Evolutionary conservation across 352 stramenopile species (phyloP).

Genomic region (Elongisporangium undulatum): DNA sequence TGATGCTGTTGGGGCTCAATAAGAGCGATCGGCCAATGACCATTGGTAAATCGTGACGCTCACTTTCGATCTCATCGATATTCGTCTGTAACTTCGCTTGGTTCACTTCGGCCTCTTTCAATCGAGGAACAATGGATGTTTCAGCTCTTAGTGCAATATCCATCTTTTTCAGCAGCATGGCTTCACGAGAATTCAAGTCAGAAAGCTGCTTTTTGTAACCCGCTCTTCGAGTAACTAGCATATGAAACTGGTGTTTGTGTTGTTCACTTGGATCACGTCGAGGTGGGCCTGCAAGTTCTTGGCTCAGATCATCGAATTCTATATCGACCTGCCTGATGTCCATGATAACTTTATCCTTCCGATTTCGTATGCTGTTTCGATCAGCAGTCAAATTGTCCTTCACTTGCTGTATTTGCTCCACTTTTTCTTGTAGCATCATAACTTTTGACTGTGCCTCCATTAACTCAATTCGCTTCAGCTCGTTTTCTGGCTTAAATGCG

Average conservation of each 20-base stretch:
- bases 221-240: constrained; percentile 35
- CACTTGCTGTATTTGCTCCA: constrained; percentile 37
- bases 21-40: constrained; percentile 56
- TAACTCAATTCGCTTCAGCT: constrained; percentile 37
- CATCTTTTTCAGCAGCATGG: constrained; percentile 41
- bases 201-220: constrained; percentile 45
- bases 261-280: constrained; percentile 53
- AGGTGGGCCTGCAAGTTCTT: constrained; percentile 45
- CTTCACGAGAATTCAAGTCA: constrained; percentile 31
- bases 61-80: constrained; percentile 23
- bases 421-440: constrained; percentile 40
- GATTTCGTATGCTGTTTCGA: constrained; percentile 36
- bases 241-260: constrained; percentile 62
- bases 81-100: constrained; percentile 15
- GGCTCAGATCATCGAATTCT: constrained; percentile 46
- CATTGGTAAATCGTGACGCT: constrained; percentile 41
- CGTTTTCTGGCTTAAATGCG: constrained; percentile 42
- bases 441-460: constrained; percentile 57
- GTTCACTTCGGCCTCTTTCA: constrained; percentile 21
- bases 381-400: constrained; percentile 36
- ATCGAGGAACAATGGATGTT: constrained; percentile 24
- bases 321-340: constrained; percentile 44
- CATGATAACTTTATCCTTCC: constrained; percentile 36
- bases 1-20: constrained; percentile 7
- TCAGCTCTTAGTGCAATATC: constrained; percentile 40